These are phyloP conservation scores for Sparassis latifolia DNA, from an alignment of 1,284 basidiomycete species.

Conservation along the genomic window DNA sequence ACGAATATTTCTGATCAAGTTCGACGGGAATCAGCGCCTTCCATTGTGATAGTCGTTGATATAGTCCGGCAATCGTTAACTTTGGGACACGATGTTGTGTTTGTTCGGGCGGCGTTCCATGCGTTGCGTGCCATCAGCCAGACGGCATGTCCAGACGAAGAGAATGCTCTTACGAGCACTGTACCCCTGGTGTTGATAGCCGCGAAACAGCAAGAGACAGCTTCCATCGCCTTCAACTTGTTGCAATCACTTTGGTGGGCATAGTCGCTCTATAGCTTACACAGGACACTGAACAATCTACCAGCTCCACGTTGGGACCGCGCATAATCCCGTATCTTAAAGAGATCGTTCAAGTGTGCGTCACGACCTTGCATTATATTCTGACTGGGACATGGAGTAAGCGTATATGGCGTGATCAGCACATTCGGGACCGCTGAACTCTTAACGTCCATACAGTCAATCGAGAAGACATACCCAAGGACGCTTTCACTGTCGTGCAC, in stretches of 20 bases:
- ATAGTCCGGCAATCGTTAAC: conserved; percentile 44
- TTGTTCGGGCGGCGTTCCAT: conserved; percentile 43
- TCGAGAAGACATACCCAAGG: conserved; percentile 14
- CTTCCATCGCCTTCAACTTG: conserved; percentile 41
- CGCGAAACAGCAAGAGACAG: conserved; percentile 32
- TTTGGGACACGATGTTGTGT: conserved; percentile 29
- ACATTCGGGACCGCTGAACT: too few relatives aligned
- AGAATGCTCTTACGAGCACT: conserved; percentile 49
- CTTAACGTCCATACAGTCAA: too few relatives aligned
- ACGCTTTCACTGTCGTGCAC: conserved; percentile 46
- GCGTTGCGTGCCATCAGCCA: conserved; percentile 55
- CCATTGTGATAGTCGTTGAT: conserved; percentile 45
- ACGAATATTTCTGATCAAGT: conserved; percentile 53
- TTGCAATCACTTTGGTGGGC: conserved; percentile 59
- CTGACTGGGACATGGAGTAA: too few relatives aligned
- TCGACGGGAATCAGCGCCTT: conserved; percentile 45
- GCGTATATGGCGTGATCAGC: too few relatives aligned
- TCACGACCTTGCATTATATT: conserved; percentile 17
- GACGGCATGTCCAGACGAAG: conserved; percentile 61
- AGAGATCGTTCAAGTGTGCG: conserved; percentile 57
- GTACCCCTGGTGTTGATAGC: conserved; percentile 53
- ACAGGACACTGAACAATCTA: neutral
- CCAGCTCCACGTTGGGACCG: conserved; percentile 73
- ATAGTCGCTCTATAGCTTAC: neutral
- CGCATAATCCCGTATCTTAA: conserved; percentile 81